Evolutionary conservation across 2,329 filamentous ascomycete species (phyloP).

Genomic region (Penicillium hordei): DNA sequence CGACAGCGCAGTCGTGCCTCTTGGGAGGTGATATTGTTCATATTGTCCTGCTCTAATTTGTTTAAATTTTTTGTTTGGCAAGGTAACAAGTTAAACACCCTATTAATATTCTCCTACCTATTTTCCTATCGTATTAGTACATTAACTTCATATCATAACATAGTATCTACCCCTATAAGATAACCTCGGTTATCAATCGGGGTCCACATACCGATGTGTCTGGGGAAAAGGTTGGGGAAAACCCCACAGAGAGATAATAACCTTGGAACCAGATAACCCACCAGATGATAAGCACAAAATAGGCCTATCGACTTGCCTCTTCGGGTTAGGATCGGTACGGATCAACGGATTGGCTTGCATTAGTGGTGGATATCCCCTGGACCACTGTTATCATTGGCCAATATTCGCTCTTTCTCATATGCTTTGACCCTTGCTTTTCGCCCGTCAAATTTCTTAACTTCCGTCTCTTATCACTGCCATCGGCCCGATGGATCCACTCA

Average conservation of each 20-base stretch:
- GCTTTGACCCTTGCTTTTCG: neutral
- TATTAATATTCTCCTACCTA: neutral
- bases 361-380: neutral
- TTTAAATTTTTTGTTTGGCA: too few species aligned
- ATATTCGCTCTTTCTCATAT: neutral
- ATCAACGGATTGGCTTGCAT: neutral
- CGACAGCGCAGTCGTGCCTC: constrained; percentile 49
- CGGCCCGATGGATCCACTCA: constrained; percentile 16
- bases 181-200: constrained; percentile 15
- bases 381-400: neutral
- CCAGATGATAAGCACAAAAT: too few species aligned
- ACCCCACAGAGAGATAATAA: neutral
- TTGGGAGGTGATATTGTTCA: constrained; percentile 18
- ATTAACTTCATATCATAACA: neutral
- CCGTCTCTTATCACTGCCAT: constrained; percentile 14
- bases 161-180: neutral
- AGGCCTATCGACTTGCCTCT: constrained; percentile 1
- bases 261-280: neutral
- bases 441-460: neutral
- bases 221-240: constrained; percentile 19
- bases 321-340: neutral
- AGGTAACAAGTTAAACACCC: neutral
- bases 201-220: constrained; percentile 26
- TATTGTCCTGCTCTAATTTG: neutral
- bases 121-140: neutral